A percentile compares a stretch with the other conserved stretches of the same genome.
phyloP scores from a whole-genome alignment of 257 asterid genomes.

The Dorcoceras hygrometricum region DNA sequence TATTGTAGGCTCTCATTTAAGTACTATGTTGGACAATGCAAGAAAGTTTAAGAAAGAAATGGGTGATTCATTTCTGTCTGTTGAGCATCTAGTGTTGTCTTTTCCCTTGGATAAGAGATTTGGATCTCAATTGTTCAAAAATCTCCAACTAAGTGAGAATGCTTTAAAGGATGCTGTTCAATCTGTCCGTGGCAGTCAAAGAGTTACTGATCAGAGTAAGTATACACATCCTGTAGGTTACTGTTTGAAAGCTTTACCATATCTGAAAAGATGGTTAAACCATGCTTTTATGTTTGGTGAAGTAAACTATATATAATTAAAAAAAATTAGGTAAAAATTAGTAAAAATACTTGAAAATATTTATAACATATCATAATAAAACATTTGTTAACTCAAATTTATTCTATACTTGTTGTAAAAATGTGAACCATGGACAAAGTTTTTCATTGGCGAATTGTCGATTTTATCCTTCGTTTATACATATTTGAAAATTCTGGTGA shows the following conservation, averaged over 20 bases:
- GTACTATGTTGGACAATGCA: slow-evolving; percentile 68
- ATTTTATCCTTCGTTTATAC: too few species aligned
- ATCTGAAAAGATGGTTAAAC: neutral
- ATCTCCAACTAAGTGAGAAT: slow-evolving; percentile 60
- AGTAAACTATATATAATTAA: too few species aligned
- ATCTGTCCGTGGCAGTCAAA: slow-evolving; percentile 88
- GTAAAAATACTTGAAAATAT: too few species aligned
- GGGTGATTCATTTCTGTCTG: slow-evolving; percentile 89
- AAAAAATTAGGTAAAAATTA: too few species aligned
- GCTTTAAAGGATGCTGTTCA: slow-evolving; percentile 79
- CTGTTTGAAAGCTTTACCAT: slow-evolving; percentile 15
- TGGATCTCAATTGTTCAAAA: slow-evolving; percentile 63
- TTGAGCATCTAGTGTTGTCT: slow-evolving; percentile 85
- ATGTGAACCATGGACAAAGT: too few species aligned
- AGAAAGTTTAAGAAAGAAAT: slow-evolving; percentile 61
- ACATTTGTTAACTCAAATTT: too few species aligned
- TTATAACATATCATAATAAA: too few species aligned
- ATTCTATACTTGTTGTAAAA: too few species aligned
- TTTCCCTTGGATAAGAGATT: slow-evolving; percentile 72
- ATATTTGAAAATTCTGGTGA: too few species aligned
- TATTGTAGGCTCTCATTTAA: slow-evolving; percentile 63
- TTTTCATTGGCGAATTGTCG: too few species aligned
- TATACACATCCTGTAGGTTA: slow-evolving; percentile 2
- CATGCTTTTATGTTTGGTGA: too few species aligned
- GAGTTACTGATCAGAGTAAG: slow-evolving; percentile 86